Conservation (phyloP, 306 rosid genomes). For the Rosa lucieae region DNA sequence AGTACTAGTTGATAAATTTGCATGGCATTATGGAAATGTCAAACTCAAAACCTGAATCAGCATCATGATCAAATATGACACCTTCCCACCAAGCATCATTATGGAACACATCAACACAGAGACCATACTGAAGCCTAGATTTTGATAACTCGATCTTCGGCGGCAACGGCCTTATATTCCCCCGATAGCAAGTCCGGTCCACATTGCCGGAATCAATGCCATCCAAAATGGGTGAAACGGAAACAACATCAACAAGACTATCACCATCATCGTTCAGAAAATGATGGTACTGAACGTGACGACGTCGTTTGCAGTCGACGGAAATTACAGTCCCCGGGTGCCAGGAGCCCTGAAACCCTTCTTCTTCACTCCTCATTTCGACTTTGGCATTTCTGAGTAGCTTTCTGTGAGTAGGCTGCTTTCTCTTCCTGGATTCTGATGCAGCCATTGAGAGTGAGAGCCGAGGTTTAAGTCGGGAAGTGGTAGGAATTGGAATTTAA, state of each 20-base stretch:
- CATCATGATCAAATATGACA: constrained; percentile 63
- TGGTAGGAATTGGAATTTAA: not conserved
- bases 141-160: constrained; percentile 31
- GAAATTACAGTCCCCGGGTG: constrained; percentile 54
- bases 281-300: constrained; percentile 54
- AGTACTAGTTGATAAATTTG: no score
- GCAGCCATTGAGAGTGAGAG: not conserved
- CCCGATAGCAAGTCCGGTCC: constrained; percentile 26
- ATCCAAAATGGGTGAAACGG: constrained; percentile 49
- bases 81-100: constrained; percentile 99
- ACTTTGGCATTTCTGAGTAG: not conserved
- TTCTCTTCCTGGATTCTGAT: not conserved
- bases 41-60: constrained; percentile 22
- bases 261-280: constrained; percentile 37
- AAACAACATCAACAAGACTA: constrained; percentile 39
- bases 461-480: not conserved
- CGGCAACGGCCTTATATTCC: constrained; percentile 64
- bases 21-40: no score
- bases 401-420: not conserved
- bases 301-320: constrained; percentile 34
- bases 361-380: constrained; percentile 57
- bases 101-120: constrained; percentile 67
- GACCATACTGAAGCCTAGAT: constrained; percentile 45
- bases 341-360: constrained; percentile 83
- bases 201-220: constrained; percentile 22